Evolutionary conservation across 768 basidiomycete species (phyloP).

Genomic region (Naganishia randhawae): DNA sequence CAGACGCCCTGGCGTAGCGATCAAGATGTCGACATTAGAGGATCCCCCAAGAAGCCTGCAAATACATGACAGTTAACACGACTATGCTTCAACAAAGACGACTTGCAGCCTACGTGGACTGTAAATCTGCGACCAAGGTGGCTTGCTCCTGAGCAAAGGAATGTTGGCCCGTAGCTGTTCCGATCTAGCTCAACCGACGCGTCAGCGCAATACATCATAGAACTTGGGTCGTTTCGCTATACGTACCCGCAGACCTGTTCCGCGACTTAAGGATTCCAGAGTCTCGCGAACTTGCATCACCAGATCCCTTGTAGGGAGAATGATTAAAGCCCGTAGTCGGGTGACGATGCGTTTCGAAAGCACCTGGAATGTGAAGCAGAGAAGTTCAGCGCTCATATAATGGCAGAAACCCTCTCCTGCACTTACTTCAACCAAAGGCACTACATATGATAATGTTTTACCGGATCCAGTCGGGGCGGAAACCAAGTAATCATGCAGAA

Average conservation of each 20-base stretch:
- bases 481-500: constrained; percentile 78
- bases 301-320: constrained; percentile 89
- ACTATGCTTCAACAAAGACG: neutral
- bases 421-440: constrained; percentile 82
- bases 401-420: neutral
- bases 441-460: constrained; percentile 91
- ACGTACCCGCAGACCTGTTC: constrained; percentile 76
- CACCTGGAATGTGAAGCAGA: constrained; percentile 54
- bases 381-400: neutral
- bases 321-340: constrained; percentile 77
- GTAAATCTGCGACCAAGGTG: constrained; percentile 65
- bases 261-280: constrained; percentile 76
- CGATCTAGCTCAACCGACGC: constrained; percentile 54
- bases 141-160: constrained; percentile 88
- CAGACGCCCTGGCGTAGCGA: constrained; percentile 90
- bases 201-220: neutral
- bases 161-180: constrained; percentile 85
- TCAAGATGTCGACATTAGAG: constrained; percentile 85
- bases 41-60: constrained; percentile 73
- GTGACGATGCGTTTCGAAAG: constrained; percentile 72
- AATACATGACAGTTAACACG: neutral
- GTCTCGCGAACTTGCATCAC: constrained; percentile 89
- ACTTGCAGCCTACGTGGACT: constrained; percentile 54
- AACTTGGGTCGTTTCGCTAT: neutral
- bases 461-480: constrained; percentile 98